Evolutionary conservation across 192 early-diverging fungal genomes (phyloP), one percentile per base, ranked within the genome.

Genomic region (Coemansia sp.): DNA sequence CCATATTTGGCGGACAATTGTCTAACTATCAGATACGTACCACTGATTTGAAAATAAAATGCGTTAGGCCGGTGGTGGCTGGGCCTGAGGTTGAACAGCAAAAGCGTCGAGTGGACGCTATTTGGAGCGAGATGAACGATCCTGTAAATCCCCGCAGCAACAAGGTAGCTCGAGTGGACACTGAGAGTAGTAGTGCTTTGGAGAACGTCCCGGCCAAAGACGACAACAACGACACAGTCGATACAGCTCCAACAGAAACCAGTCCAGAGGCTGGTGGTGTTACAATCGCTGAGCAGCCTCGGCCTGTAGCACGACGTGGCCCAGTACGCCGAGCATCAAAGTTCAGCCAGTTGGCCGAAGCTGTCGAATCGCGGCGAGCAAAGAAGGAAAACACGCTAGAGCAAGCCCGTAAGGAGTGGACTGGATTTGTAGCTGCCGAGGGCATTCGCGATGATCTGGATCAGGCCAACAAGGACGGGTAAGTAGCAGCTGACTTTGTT

Each of bases 391-490:
- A 74, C 59, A 83, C 80, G 45, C 46, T 83, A 67, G 80, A 83
- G 17, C 51, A 54, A 11, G 80, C 80, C 24, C 71, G 80, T 51
- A 70, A 64, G 44, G 68, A 77, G 64, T 83, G 80, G 80, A 66
- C 69, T 4, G 75, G 80, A 19, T 83, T 83, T 65, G 80, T 83
- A 11, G 66, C 54, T 0, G 48, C 59, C 14, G 68, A 74, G 67
- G 81, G 81, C 6, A 72, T 83, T 54, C 75, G 81, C 45, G 81
- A 78, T 3, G 81, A 83, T 14, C 67, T 83, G n/a, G 64, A 78
- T 60, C 71, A 67, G 60, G 75, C 81, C 3, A 83, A 83, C 64
- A 83, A 83, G 72, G 81, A 83, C 62, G 81, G 81, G 59, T 83
- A 69, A 54, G 69, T 63, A 36, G 35, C 17, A 9, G 10, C 37